Conservation (phyloP, 176 grass and related monocot species). For the Neostapfia colusana region DNA sequence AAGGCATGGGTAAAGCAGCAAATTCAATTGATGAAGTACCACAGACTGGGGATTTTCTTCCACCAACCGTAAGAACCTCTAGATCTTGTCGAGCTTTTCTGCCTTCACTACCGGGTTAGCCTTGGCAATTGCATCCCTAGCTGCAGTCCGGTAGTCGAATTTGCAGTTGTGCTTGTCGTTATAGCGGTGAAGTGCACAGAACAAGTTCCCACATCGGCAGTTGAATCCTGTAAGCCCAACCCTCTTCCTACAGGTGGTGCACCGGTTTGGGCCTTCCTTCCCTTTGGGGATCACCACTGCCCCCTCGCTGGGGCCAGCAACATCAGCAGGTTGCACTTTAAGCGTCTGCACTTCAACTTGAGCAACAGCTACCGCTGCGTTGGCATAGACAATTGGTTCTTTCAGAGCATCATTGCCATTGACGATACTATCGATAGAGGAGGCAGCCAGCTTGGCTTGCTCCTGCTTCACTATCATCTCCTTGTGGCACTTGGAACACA, state of each 20-base stretch:
- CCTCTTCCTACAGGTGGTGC: slow-evolving; percentile 67
- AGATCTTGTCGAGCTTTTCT: slow-evolving; percentile 97
- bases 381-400: slow-evolving; percentile 37
- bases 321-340: slow-evolving; percentile 35
- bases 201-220: slow-evolving; percentile 86
- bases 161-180: slow-evolving; percentile 88
- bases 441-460: slow-evolving; percentile 69
- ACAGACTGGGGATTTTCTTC: neutral
- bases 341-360: slow-evolving; percentile 41
- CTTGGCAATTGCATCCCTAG: slow-evolving; percentile 89
- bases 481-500: slow-evolving; percentile 99
- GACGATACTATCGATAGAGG: slow-evolving; percentile 83
- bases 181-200: slow-evolving; percentile 71
- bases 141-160: slow-evolving; percentile 82
- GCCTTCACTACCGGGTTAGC: slow-evolving; percentile 93
- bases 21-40: slow-evolving; percentile 22
- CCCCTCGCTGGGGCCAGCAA: slow-evolving; percentile 29
- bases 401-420: slow-evolving; percentile 58
- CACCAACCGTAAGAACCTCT: slow-evolving; percentile 21
- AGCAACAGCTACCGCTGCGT: slow-evolving; percentile 35
- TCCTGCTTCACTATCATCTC: slow-evolving; percentile 78
- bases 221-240: slow-evolving; percentile 85
- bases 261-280: slow-evolving; percentile 73
- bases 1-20: slow-evolving; percentile 50
- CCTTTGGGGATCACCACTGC: slow-evolving; percentile 37